Base-by-base conservation (phyloP, 805 yeast species). In the Metschnikowia gruessii region DNA sequence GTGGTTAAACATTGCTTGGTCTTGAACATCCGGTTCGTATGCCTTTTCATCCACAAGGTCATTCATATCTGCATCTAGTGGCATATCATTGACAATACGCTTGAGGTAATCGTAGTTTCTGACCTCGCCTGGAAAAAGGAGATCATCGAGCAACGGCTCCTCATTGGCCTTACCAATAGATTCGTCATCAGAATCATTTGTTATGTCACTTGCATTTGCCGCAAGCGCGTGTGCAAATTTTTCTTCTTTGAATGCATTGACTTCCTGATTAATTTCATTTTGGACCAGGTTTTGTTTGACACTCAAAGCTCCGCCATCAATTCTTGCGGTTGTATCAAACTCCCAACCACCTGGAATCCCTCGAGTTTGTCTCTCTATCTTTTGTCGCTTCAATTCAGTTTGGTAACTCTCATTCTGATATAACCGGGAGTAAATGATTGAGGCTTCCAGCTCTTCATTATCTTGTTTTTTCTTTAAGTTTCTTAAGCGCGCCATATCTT, bases 11-110 rank as follows among this genome's bases (percentile, higher is more conserved):
- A 59, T 56, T 46, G 67, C 53, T 70, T 63, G 51, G 67, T 72
- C 62, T 1, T 54, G 31, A 58, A 76, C 61, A 74, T 80, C 80
- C 0, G 92, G 92, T 61, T 86, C 94, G 59, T 79, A 86, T 2
- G 81, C 85, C 55, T 80, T 83, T 53, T 83, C 87, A 40, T 76
- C 71, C 6, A 83, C 72, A 17, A 81, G 60, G 2, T 73, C 76
- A 42, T 57, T 53, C 54, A 62, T 60, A 52, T 59, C 59, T 26
- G 35, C 45, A 32, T 61, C 58, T n/a, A 58, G 52, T 0, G 75
- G 74, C 9, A 68, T 52, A 2, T 58, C 58, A 33, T 61, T 62
- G 10, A 68, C 65, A 33, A 70, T 52, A 33, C 64, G 68, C 41
- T 63, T 64, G 44, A 70, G 62, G 46, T 71, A 69, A 32, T 67